Evolutionary conservation across 192 early-diverging fungal species (phyloP), one percentile per base, ranked within the genome.

Genomic region (Funneliformis geosporum): DNA sequence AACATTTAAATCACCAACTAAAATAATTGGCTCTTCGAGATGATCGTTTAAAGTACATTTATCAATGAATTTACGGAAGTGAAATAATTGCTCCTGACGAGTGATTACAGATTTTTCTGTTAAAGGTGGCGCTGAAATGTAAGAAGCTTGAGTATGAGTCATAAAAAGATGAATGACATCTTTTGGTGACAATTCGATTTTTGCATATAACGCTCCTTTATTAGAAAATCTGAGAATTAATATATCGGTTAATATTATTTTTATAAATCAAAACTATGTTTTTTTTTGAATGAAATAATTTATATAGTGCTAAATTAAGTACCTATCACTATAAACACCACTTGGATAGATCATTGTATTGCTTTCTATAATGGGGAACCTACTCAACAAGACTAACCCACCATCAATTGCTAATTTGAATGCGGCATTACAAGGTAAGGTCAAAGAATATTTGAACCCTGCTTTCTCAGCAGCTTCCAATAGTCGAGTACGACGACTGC

Each of bases 61-160:
- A 64, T 60, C 88, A 55, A 95, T 85, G 46, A 94, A 92, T 39
- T 86, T 81, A 71, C 92, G 93, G 62, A 96, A 85, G 43, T 83
- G 79, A 9, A 84, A 76, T 68, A 96, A 82, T 85, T 96, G 95
- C 38, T 81, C 74, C 62, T 92, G 79, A 21, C 92, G 90, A 55
- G 86, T 84, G 42, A 85, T 79, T 18, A 87, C 89, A 64, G 88
- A 90, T 23, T 83, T 86, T 68, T 87, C 88, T 7, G 84, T 88
- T n/a, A 91, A 80, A n/a, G 80, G 65, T 12, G 89, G 85, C 12
- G 86, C 87, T 5, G 82, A 79, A 28, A 85, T 86, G 72, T 92
- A 92, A 8, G 93, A 93, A 25, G 94, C 94, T 84, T 96, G 95
- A 18, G 95, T 91, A 77, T 96, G 94, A 18, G 95, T 96, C 10